Base-by-base conservation (phyloP, 208 protist genomes). In the Crithidia brevicula region DNA sequence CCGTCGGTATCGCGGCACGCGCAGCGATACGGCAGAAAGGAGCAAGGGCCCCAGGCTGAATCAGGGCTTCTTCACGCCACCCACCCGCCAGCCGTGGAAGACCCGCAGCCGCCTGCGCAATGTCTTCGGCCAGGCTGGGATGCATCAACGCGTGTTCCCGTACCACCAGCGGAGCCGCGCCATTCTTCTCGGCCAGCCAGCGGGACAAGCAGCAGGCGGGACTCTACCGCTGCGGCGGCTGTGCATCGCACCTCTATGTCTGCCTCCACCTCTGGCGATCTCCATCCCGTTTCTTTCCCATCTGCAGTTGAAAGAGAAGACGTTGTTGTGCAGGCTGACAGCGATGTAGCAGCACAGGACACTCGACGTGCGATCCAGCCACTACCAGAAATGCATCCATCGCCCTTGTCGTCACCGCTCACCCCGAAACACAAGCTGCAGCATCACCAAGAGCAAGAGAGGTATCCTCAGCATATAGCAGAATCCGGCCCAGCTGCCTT, bases 301-400 rank as follows among this genome's bases (percentile, higher is more conserved):
- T n/a, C n/a, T n/a, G n/a, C n/a, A n/a, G n/a, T n/a, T n/a, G n/a
- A n/a, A n/a, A n/a, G n/a, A n/a, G n/a, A n/a, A n/a, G n/a, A n/a
- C 2, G 51, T 27, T 13, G 22, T 4, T 30, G 49, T 15, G 27
- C 20, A 3, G 49, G 27, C 20, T 13, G 34, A n/a, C 13, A 34
- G 13, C 4, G 20, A 7, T 4, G 27, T 31, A 18, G 10, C 31
- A 5, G 43, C 57, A n/a, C 42, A 50, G 28, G 43, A 51, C 30
- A 52, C 57, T 1, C 57, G 57, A 15, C 57, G 38, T 40, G 57
- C 57, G 22, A 28, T 63, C 42, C 42, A 52, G 43, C 57, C 57
- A 1, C 27, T 51, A n/a, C 43, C 38, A 3, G 43, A 63, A 20
- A 23, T n/a, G 23, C 22, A 40, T 1, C 15, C 36, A 7, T 13